Conservation (phyloP, 2,329 filamentous ascomycete species). For the Colletotrichum sp. region DNA sequence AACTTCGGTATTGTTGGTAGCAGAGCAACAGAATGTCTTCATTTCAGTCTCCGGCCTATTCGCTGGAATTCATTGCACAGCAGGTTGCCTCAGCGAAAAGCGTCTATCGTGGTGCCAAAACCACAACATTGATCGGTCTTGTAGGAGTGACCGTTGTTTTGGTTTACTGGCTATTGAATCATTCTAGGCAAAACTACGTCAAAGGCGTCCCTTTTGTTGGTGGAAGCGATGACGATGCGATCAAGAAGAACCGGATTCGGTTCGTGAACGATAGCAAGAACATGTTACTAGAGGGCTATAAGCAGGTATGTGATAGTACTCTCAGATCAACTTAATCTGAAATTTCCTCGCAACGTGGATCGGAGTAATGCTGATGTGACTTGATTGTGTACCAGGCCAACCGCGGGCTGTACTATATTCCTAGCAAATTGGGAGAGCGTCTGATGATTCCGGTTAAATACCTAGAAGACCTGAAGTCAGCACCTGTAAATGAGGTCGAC, state of each 20-base stretch:
- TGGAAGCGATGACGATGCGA: not conserved
- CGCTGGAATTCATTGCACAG: not conserved
- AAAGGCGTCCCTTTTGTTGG: not conserved
- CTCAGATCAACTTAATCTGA: not conserved
- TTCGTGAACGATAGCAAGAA: not conserved
- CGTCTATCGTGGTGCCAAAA: not conserved
- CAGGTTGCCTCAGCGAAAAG: not conserved
- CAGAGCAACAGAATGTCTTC: not conserved
- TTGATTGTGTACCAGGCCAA: not conserved
- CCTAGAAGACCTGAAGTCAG: conserved; percentile 30
- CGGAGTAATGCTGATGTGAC: not conserved
- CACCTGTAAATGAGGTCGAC: conserved; percentile 28
- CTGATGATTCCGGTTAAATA: conserved; percentile 31
- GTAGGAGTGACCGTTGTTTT: not conserved
- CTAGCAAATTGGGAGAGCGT: conserved; percentile 28
- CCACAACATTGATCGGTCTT: not conserved
- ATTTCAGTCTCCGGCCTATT: not conserved
- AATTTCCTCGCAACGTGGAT: not conserved
- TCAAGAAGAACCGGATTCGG: not conserved
- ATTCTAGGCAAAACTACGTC: not conserved
- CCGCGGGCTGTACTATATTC: conserved; percentile 25
- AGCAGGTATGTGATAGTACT: not conserved
- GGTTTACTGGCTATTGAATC: not conserved
- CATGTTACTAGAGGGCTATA: not conserved
- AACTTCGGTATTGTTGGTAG: not conserved